A percentile compares a stretch with the other conserved stretches of the same genome.
phyloP scores from a whole-genome alignment of 257 asterid genomes.

The Solanum stenotomum region DNA sequence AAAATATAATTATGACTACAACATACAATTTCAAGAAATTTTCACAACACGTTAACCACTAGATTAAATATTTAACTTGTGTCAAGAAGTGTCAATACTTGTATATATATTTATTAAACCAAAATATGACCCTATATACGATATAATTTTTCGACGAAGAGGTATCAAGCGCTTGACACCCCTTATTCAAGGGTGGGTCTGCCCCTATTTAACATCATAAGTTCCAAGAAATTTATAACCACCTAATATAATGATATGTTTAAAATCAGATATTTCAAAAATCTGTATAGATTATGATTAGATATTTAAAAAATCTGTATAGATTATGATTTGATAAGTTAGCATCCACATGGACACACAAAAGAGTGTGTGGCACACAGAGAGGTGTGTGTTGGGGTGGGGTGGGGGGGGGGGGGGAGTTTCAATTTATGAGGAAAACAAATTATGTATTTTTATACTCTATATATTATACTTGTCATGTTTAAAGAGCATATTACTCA shows the following conservation, averaged over 20 bases:
- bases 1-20: background rate
- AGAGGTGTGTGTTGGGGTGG: no score
- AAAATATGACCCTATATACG: fast-evolving
- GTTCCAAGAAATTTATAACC: background rate
- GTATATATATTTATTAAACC: no score
- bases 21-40: background rate
- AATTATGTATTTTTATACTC: no score
- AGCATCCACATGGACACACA: background rate
- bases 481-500: background rate
- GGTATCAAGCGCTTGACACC: background rate
- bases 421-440: background rate
- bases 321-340: background rate
- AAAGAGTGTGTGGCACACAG: no score
- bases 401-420: no score
- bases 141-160: no score
- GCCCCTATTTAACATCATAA: background rate
- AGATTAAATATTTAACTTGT: no score
- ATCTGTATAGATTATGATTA: no score
- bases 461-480: background rate
- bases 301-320: no score
- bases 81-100: no score
- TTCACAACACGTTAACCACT: no score
- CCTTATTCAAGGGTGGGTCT: background rate
- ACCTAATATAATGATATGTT: background rate
- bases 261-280: background rate